Evolutionary conservation across 2,329 filamentous ascomycete genomes (phyloP).

Genomic region (Aspergillus ustus): DNA sequence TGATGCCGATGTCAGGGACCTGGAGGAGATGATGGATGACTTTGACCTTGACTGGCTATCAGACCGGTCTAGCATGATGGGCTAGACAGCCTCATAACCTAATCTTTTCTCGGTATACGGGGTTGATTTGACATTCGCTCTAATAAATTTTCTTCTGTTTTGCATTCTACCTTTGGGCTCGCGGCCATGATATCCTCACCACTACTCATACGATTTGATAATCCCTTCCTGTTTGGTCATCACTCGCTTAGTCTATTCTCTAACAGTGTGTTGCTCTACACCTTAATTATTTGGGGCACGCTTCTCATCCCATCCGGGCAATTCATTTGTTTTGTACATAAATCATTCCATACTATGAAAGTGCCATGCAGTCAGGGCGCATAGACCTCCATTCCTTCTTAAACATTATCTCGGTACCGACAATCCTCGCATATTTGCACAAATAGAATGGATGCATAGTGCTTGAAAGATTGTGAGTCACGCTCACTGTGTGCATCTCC

Average conservation of each 20-base stretch:
- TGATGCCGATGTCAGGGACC: constrained; percentile 31
- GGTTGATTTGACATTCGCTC: neutral
- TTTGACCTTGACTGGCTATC: constrained; percentile 39
- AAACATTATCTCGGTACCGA: neutral
- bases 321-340: constrained; percentile 1
- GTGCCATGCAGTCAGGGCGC: neutral
- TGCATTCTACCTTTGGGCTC: neutral
- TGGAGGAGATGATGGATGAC: constrained; percentile 40
- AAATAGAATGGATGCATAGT: neutral
- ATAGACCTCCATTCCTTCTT: no score
- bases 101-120: neutral
- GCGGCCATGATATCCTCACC: neutral
- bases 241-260: neutral
- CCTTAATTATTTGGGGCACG: neutral
- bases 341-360: neutral
- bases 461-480: neutral
- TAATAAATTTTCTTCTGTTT: neutral
- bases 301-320: neutral
- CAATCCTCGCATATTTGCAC: neutral
- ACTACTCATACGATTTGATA: neutral
- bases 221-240: neutral
- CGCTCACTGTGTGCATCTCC: neutral
- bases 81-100: neutral
- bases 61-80: constrained; percentile 18
- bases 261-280: neutral